phyloP scores from a whole-genome alignment of 1,284 basidiomycete species.

The Heliocybe sulcata region DNA sequence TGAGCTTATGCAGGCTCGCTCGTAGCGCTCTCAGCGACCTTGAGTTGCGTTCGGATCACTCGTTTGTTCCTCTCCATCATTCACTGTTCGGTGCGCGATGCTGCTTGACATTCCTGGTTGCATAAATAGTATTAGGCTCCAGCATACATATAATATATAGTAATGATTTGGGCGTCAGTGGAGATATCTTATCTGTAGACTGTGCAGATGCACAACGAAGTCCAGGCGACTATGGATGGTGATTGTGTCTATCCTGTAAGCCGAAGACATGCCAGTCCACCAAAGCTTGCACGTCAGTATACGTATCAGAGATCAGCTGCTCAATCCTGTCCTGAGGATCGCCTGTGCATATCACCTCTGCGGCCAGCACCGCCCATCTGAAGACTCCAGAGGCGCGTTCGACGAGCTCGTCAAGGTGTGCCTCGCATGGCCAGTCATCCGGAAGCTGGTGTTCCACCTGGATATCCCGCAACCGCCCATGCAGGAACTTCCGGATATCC shows the following conservation, averaged over 20 bases:
- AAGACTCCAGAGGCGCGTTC: not conserved
- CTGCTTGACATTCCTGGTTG: too few species aligned
- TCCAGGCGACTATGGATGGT: too few species aligned
- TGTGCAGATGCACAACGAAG: too few species aligned
- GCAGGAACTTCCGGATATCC: not conserved
- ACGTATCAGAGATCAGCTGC: not conserved
- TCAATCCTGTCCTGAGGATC: not conserved
- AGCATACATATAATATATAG: too few species aligned
- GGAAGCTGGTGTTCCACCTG: not conserved
- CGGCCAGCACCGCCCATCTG: not conserved
- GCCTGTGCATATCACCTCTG: not conserved
- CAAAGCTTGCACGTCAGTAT: not conserved
- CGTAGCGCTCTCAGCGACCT: not conserved
- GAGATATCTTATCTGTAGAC: too few species aligned
- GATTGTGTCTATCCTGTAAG: not conserved
- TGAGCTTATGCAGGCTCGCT: conserved; percentile 30
- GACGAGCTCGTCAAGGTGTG: not conserved
- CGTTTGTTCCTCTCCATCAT: too few species aligned
- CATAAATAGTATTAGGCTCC: too few species aligned
- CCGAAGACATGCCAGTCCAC: not conserved
- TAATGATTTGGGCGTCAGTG: too few species aligned
- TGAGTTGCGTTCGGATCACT: too few species aligned
- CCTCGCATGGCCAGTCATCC: not conserved
- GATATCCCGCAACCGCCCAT: not conserved
- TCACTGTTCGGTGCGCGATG: too few species aligned